Evolutionary conservation across 2,329 filamentous ascomycete species (phyloP), one percentile per base, ranked within the genome.

Genomic region (Penicillium italicum): DNA sequence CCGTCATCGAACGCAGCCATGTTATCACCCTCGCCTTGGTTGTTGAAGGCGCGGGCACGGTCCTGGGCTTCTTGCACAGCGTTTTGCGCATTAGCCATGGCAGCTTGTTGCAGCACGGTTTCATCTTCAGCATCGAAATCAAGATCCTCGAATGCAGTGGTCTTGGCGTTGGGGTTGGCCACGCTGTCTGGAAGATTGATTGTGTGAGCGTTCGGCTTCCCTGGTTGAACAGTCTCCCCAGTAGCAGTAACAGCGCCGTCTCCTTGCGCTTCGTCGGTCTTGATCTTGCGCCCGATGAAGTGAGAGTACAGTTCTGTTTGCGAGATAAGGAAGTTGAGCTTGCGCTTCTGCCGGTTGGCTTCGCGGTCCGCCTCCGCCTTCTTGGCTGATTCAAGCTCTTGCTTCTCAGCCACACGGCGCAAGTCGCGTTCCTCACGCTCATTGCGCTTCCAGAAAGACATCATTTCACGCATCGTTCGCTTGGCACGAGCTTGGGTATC

Each of bases 261-360:
- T 67, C 94, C 90, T 76, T 99, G 92, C 45, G 96, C 91, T 70
- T 97, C 92, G 65, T 94, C 89, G 1, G 93, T 97, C 78, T 96
- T 96, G 76, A 97, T 96, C 80, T 99, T 99, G 79, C 96, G 96
- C 73, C 94, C 93, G 67, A 99, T 97, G 75, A 99, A 99, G 80
- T 99, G 94, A 40, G 93, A 97, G 80, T 99, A 99, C 48, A 99
- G 82, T 73, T 99, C 94, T 0, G 94, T 99, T 77, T 99, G 94
- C 1, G 93, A 97, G 74, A 99, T 99, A 61, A 99, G 83, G 82
- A 99, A 99, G 77, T 99, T 97, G 72, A 99, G 89, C 79, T 99
- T 99, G 68, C 94, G 87, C 84, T 96, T 96, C 78, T 99, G 94
- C 62, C 94, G 85, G 66, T 96, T 96, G 16, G 94, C 91, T 82